These are phyloP conservation scores for Boletus pseudo-olivaceus DNA, from an alignment of 768 basidiomycete genomes.

Conservation along the genomic window DNA sequence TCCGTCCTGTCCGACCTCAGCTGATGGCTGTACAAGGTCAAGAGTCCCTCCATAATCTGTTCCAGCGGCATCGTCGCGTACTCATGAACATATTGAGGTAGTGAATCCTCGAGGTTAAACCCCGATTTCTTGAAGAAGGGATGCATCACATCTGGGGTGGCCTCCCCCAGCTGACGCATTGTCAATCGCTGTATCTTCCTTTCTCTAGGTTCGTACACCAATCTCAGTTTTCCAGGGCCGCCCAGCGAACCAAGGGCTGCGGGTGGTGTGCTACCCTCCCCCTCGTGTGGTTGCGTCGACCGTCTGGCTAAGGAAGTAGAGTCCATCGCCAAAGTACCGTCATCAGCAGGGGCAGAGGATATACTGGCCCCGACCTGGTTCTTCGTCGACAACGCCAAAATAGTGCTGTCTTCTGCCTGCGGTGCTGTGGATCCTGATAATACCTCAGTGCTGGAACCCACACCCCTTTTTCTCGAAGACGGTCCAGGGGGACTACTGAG, in stretches of 20 bases:
- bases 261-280: background rate
- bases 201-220: constrained; percentile 54
- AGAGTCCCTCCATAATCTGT: constrained; percentile 76
- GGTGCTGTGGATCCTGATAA: background rate
- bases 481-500: constrained; percentile 32
- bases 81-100: constrained; percentile 87
- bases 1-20: constrained; percentile 36
- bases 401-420: constrained; percentile 7
- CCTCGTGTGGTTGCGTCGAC: constrained; percentile 18
- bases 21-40: constrained; percentile 76
- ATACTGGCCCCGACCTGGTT: constrained; percentile 4
- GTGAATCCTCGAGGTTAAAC: constrained; percentile 76
- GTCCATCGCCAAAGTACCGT: constrained; percentile 5
- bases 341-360: constrained; percentile 4
- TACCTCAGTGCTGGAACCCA: constrained; percentile 11
- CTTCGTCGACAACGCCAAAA: background rate
- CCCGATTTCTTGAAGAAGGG: constrained; percentile 83
- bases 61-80: constrained; percentile 81
- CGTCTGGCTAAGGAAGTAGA: constrained; percentile 6
- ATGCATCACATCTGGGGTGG: constrained; percentile 86
- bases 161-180: constrained; percentile 83
- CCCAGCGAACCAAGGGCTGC: background rate
- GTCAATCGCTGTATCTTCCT: constrained; percentile 76
- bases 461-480: constrained; percentile 36
- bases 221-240: constrained; percentile 15